Evolutionary conservation across 108 stramenopile genomes (phyloP).

Genomic region (Aurantiochytrium sp.): DNA sequence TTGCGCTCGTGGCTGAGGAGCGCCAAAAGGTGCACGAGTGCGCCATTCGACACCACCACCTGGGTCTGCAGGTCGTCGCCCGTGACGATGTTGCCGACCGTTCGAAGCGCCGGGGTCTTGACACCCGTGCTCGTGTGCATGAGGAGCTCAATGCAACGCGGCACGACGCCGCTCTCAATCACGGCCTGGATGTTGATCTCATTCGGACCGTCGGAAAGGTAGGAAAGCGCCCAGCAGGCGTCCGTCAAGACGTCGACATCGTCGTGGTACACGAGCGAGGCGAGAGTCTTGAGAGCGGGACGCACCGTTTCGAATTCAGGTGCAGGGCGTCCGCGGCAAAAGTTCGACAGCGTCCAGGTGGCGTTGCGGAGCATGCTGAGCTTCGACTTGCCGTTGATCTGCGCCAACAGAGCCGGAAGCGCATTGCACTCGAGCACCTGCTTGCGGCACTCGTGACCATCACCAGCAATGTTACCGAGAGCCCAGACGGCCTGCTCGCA

Average conservation of each 20-base stretch:
- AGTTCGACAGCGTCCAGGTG: slow-evolving; percentile 97
- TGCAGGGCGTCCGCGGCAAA: slow-evolving; percentile 97
- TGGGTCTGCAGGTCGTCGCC: slow-evolving; percentile 90
- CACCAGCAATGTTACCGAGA: slow-evolving; percentile 96
- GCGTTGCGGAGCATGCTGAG: slow-evolving; percentile 89
- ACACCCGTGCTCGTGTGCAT: slow-evolving; percentile 80
- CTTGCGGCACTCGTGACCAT: slow-evolving; percentile 89
- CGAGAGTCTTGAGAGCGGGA: slow-evolving; percentile 76
- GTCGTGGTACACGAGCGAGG: slow-evolving; percentile 80
- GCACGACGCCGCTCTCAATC: slow-evolving; percentile 90
- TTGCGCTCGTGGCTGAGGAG: slow-evolving; percentile 85
- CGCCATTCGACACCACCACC: slow-evolving; percentile 87
- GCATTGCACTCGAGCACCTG: slow-evolving; percentile 80
- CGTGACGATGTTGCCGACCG: slow-evolving; percentile 96
- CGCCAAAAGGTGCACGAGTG: slow-evolving; percentile 80
- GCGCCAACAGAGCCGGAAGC: slow-evolving; percentile 84
- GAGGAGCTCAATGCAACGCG: slow-evolving; percentile 85
- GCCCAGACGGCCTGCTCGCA: slow-evolving; percentile 98
- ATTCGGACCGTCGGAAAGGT: slow-evolving; percentile 89
- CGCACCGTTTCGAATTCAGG: slow-evolving; percentile 87
- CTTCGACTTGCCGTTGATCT: slow-evolving; percentile 39
- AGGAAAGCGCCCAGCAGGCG: slow-evolving; percentile 96
- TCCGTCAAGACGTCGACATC: slow-evolving; percentile 98
- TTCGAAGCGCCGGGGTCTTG: slow-evolving; percentile 92
- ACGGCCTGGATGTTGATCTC: slow-evolving; percentile 93